Conservation (phyloP, 2,329 filamentous ascomycete genomes). For the Fusarium coicis region DNA sequence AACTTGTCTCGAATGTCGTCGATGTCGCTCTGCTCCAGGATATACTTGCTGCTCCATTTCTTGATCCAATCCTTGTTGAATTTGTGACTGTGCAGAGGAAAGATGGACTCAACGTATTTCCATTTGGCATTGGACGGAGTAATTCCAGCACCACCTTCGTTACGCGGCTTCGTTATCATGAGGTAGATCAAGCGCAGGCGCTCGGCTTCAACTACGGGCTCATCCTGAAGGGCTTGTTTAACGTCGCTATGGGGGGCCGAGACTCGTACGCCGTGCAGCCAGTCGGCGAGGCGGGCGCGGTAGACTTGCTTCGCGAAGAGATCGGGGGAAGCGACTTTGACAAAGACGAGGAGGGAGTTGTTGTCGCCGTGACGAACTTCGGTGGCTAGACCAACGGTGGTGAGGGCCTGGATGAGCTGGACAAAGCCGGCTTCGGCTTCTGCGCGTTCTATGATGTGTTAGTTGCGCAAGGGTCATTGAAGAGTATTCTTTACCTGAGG, state of each 20-base stretch:
- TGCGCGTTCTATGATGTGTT: constrained; percentile 64
- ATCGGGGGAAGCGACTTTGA: constrained; percentile 79
- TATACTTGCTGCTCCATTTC: constrained; percentile 77
- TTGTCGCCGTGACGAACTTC: constrained; percentile 86
- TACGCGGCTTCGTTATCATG: constrained; percentile 77
- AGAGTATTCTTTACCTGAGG: constrained; percentile 63
- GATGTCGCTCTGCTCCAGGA: constrained; percentile 73
- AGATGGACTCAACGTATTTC: constrained; percentile 78
- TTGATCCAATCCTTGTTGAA: constrained; percentile 83
- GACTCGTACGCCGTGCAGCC: constrained; percentile 87
- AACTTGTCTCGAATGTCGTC: constrained; percentile 80
- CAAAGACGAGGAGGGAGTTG: constrained; percentile 82
- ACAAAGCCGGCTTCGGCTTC: constrained; percentile 81
- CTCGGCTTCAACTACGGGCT: constrained; percentile 89
- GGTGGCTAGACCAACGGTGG: constrained; percentile 82
- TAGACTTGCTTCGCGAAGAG: constrained; percentile 85
- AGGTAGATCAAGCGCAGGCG: constrained; percentile 88
- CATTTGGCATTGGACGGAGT: constrained; percentile 75
- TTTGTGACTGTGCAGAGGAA: constrained; percentile 80
- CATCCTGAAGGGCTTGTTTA: constrained; percentile 71
- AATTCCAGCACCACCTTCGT: constrained; percentile 83
- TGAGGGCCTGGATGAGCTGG: constrained; percentile 79
- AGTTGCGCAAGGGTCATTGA: not conserved
- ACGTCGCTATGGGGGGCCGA: constrained; percentile 81
- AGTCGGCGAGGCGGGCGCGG: constrained; percentile 88